Percentiles rank a stretch among this genome's conserved stretches.
Evolutionary conservation across 2,329 filamentous ascomycete genomes (phyloP).

Genomic region (Neodidymelliopsis sp.): DNA sequence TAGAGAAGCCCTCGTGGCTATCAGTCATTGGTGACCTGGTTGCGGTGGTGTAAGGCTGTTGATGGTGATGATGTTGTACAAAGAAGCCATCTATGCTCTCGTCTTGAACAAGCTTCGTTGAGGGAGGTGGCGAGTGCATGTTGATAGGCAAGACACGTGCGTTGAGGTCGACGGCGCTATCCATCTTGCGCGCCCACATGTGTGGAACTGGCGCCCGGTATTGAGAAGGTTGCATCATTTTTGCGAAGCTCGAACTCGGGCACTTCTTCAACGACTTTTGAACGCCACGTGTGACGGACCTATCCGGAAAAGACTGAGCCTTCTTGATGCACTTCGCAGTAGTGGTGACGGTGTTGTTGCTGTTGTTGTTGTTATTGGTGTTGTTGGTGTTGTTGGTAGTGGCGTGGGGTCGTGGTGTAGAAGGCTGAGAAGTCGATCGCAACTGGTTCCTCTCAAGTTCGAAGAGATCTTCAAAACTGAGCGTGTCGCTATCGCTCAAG

Average conservation of each 20-base stretch:
- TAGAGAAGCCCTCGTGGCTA: slow-evolving; percentile 30
- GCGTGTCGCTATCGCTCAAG: slow-evolving; percentile 42
- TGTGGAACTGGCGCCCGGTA: slow-evolving; percentile 54
- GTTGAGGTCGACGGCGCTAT: slow-evolving; percentile 54
- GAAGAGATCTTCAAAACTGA: slow-evolving; percentile 42
- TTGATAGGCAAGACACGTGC: slow-evolving; percentile 52
- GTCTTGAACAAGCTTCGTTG: slow-evolving; percentile 36
- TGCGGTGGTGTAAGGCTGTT: slow-evolving; percentile 33
- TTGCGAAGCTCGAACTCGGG: slow-evolving; percentile 47
- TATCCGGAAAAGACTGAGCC: slow-evolving; percentile 33
- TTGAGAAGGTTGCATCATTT: slow-evolving; percentile 63
- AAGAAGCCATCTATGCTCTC: slow-evolving; percentile 33
- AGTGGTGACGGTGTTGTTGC: slow-evolving; percentile 7
- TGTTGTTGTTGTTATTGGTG: not conserved
- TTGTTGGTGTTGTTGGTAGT: slow-evolving; percentile 7
- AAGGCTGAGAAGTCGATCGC: slow-evolving; percentile 42
- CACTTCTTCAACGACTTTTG: slow-evolving; percentile 34
- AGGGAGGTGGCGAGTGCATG: slow-evolving; percentile 37
- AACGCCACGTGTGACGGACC: slow-evolving; percentile 29
- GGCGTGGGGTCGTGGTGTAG: slow-evolving; percentile 37
- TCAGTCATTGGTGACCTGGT: slow-evolving; percentile 28
- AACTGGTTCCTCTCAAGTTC: slow-evolving; percentile 35
- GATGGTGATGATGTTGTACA: slow-evolving; percentile 19
- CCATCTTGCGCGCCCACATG: slow-evolving; percentile 62
- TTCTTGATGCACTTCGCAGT: slow-evolving; percentile 33